These are phyloP conservation scores for Silene conica DNA, from an alignment of 148 eudicot species.

Conservation along the genomic window DNA sequence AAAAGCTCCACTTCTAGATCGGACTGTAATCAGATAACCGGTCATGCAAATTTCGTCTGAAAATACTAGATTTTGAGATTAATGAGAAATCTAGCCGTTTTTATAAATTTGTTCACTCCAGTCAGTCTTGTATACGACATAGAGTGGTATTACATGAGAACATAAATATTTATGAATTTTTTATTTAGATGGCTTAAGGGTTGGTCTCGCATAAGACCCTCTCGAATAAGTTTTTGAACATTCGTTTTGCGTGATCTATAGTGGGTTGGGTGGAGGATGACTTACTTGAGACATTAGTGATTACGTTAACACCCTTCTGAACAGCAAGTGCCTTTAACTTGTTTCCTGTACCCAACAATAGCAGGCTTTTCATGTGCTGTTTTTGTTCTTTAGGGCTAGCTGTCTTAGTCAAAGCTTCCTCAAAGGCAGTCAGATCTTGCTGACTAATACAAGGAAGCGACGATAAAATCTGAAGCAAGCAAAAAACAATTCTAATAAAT, in stretches of 20 bases:
- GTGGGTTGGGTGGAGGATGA: neutral
- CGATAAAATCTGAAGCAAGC: slow-evolving; percentile 59
- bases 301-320: slow-evolving; percentile 76
- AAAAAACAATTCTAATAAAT: neutral
- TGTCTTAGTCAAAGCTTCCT: slow-evolving; percentile 88
- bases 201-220: too few relatives aligned
- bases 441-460: slow-evolving; percentile 70
- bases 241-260: neutral
- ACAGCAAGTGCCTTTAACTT: slow-evolving; percentile 83
- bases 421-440: slow-evolving; percentile 82
- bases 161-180: too few relatives aligned
- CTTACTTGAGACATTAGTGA: slow-evolving; percentile 87
- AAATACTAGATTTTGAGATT: neutral
- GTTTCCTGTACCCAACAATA: slow-evolving; percentile 72
- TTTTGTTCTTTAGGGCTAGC: slow-evolving; percentile 93
- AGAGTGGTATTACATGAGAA: neutral
- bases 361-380: slow-evolving; percentile 86
- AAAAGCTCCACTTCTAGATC: neutral
- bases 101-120: neutral
- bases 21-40: neutral
- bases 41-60: neutral
- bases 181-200: too few relatives aligned
- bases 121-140: neutral
- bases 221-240: too few relatives aligned
- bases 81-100: neutral